Percentiles rank a stretch among this genome's conserved stretches.
Evolutionary conservation across 2,329 filamentous ascomycete species (phyloP).

Genomic region (Exophiala lecanii-corni): DNA sequence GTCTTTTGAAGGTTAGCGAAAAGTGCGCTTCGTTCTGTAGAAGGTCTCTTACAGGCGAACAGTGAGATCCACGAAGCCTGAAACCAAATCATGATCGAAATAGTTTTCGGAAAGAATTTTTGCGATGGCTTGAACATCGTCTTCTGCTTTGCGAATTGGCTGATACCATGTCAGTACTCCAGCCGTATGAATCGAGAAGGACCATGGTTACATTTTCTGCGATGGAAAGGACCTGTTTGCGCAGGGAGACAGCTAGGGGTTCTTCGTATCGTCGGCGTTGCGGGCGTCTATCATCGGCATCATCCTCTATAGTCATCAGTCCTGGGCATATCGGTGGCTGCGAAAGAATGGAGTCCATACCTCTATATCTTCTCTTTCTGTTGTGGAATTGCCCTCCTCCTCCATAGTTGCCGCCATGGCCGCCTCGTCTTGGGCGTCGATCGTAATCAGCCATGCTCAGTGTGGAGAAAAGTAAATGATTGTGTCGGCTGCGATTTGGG

Average conservation of each 20-base stretch:
- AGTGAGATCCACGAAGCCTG: constrained; percentile 66
- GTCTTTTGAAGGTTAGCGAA: constrained; percentile 36
- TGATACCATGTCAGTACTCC: constrained; percentile 8
- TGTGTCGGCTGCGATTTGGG: too few species aligned
- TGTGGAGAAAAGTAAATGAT: too few species aligned
- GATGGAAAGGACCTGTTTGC: constrained; percentile 72
- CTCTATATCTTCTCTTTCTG: constrained; percentile 76
- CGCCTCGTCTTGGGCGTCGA: constrained; percentile 40
- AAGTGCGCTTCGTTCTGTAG: constrained; percentile 1
- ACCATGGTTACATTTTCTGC: constrained; percentile 61
- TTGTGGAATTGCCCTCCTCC: constrained; percentile 53
- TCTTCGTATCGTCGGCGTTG: constrained; percentile 71
- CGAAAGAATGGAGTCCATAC: constrained; percentile 45
- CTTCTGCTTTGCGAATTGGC: constrained; percentile 64
- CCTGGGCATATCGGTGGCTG: not conserved
- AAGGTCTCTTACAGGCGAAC: constrained; percentile 60
- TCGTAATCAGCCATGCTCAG: constrained; percentile 52
- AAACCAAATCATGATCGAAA: constrained; percentile 74
- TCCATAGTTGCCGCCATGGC: constrained; percentile 33
- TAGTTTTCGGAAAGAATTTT: constrained; percentile 75
- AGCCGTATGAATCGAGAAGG: not conserved
- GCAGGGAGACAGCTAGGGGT: constrained; percentile 65
- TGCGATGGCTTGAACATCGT: constrained; percentile 71
- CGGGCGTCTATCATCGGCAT: constrained; percentile 69
- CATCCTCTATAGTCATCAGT: constrained; percentile 50